Evolutionary conservation across 2,329 filamentous ascomycete species (phyloP).

Genomic region (Oidium heveae): DNA sequence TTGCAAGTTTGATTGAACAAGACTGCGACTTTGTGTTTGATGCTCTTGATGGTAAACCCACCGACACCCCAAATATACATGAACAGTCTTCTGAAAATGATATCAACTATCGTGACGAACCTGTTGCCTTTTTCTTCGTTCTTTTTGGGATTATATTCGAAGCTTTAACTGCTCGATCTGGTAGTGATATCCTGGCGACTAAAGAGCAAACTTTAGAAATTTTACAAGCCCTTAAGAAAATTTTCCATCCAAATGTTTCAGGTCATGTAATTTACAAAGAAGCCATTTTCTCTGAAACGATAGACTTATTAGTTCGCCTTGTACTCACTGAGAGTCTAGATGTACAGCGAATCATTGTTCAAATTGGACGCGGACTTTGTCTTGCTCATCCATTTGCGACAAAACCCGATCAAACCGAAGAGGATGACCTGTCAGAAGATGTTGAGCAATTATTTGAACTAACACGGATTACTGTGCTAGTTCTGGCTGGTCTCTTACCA

Average conservation of each 20-base stretch:
- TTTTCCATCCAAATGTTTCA: constrained; percentile 76
- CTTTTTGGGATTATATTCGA: constrained; percentile 93
- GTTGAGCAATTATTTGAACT: constrained; percentile 96
- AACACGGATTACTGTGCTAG: constrained; percentile 84
- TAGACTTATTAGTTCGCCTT: constrained; percentile 81
- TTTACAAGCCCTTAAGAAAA: constrained; percentile 77
- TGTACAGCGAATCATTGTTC: constrained; percentile 77
- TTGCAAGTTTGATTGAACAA: constrained; percentile 89
- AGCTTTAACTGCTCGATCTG: constrained; percentile 61
- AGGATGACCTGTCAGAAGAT: constrained; percentile 73
- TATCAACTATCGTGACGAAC: constrained; percentile 95
- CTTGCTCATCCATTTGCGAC: constrained; percentile 77
- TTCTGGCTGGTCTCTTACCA: constrained; percentile 67
- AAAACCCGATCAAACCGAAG: constrained; percentile 35
- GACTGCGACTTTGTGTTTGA: constrained; percentile 97
- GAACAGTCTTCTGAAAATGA: constrained; percentile 38
- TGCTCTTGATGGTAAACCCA: constrained; percentile 67
- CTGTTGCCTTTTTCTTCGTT: constrained; percentile 96
- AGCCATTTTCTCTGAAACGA: constrained; percentile 86
- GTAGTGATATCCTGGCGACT: constrained; percentile 38
- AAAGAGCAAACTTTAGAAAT: constrained; percentile 71
- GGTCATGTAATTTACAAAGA: constrained; percentile 93
- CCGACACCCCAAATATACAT: constrained; percentile 15
- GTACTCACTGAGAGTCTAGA: constrained; percentile 75
- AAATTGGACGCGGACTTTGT: constrained; percentile 76